Base-by-base conservation (phyloP, 345 rosid genomes). In the Microcos paniculata region DNA sequence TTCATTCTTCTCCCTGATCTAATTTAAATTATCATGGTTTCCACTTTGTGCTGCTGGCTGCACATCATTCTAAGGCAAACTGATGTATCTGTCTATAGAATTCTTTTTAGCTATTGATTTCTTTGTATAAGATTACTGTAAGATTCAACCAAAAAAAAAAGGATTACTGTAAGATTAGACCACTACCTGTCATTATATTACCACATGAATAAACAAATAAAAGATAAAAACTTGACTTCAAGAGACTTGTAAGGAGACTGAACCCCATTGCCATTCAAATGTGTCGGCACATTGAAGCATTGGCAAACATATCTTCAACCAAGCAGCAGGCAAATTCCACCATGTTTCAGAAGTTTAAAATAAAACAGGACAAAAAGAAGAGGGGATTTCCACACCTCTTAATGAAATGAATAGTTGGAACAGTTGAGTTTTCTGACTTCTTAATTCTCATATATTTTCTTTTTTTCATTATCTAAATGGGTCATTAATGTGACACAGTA, bases 401-500 rank as follows among this genome's bases (percentile, higher is more conserved):
- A 23, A 68, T 48, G 24, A 49, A 48, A 28, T 69, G 42, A 69
- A 69, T 18, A 69, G 43, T 70, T 70, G 8, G 30, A 70, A 33
- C 12, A 33, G 26, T 51, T 30, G 0, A 11, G 35, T 21, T 53
- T 52, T 71, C 12, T 59, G 30, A 67, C 61, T 6, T 19, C 28
- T 53, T 28, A 23, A 11, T 10, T 15, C 4, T 58, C 35, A 58
- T 21, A 26, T 10, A 4, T 6, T 24, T 2, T 14, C 0, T 28
- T 5, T 23, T 24, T 8, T 56, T 8, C 11, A 3, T 58, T n/a
- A 11, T 28, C 11, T 3, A 4, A 24, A 13, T 11, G 30, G 61
- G 73, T 52, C 46, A 70, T 70, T 70, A 68, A 68, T 46, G 59
- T 49, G 42, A 31, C 30, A 52, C 61, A 31, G 43, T 30, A 5